Evolutionary conservation across 257 asterid genomes (phyloP).

Genomic region (Ocimum tenuiflorum): DNA sequence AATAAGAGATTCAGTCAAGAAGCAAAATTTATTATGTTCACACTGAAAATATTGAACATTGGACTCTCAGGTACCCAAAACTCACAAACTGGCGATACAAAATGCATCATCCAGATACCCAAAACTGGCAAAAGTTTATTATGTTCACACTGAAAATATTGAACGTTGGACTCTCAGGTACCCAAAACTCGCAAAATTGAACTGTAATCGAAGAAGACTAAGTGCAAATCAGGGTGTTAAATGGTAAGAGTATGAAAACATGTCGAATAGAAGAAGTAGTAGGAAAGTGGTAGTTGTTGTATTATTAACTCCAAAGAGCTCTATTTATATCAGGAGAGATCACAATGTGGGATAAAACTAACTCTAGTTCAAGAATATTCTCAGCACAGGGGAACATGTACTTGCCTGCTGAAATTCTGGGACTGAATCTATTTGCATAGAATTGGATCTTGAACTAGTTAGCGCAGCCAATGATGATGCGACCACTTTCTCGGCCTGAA

Average conservation of each 20-base stretch:
- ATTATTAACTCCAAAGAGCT: no score
- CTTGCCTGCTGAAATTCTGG: constrained; percentile 65
- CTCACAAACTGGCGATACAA: constrained; percentile 10
- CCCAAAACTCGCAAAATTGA: constrained; percentile 2
- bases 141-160: background rate
- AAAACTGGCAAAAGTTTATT: background rate
- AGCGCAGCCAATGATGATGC: constrained; percentile 56
- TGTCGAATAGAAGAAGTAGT: no score
- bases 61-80: background rate
- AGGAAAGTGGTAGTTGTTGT: no score
- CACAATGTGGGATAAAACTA: no score
- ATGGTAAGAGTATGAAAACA: no score
- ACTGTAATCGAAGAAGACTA: background rate
- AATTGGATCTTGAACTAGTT: constrained; percentile 37
- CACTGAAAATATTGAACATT: background rate
- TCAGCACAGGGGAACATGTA: constrained; percentile 18
- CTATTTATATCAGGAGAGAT: no score
- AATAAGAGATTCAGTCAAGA: background rate
- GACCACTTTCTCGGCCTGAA: constrained; percentile 75
- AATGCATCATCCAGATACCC: constrained; percentile 17
- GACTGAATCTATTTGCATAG: constrained; percentile 27
- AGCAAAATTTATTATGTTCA: background rate
- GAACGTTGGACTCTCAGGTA: background rate
- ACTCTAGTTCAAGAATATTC: no score
- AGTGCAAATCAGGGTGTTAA: no score